Base-by-base conservation (phyloP, 306 rosid genomes). In the Citrullus colocynthis region DNA sequence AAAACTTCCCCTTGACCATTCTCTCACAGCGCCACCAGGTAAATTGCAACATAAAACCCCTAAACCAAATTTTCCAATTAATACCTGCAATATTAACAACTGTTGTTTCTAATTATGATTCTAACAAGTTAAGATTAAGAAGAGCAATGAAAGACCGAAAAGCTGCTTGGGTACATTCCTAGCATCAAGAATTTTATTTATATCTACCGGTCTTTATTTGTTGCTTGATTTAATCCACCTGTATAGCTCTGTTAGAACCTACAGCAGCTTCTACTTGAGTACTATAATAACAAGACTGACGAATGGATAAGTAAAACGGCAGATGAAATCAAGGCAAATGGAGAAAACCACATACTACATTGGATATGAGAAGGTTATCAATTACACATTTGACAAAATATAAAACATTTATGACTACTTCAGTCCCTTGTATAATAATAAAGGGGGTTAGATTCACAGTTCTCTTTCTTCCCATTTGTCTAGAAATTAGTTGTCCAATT, bases 401-500 rank as follows among this genome's bases (percentile, higher is more conserved):
- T 82, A 72, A 71, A 86, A 51, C 88, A 83, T 83, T 89, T 90
- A 86, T 93, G 85, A 84, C 93, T 87, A 83, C 86, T 78, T 39
- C 86, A 80, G 83, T 85, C 90, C 89, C 92, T 84, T 81, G 80
- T 85, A 80, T 80, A 81, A 79, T 80, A 84, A 79, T 80, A 84
- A 82, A 77, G 90, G 81, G 93, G 81, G 93, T 89, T 85, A 85
- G 92, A 81, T 84, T 84, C 86, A 79, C 77, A 75, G 67, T 51
- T 78, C 72, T 52, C 83, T n/a, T 44, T 64, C 61, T 78, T 34
- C 72, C 73, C 72, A 42, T 78, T 65, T 78, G 32, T 67, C 91
- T 89, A 96, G 93, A 96, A 96, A 88, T 89, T 96, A 77, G 93
- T 67, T 75, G 96, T 86, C 99, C 99, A 96, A 70, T 91, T 92